Conservation (phyloP, 2,329 filamentous ascomycete genomes). For the Pyrenochaeta sp. region DNA sequence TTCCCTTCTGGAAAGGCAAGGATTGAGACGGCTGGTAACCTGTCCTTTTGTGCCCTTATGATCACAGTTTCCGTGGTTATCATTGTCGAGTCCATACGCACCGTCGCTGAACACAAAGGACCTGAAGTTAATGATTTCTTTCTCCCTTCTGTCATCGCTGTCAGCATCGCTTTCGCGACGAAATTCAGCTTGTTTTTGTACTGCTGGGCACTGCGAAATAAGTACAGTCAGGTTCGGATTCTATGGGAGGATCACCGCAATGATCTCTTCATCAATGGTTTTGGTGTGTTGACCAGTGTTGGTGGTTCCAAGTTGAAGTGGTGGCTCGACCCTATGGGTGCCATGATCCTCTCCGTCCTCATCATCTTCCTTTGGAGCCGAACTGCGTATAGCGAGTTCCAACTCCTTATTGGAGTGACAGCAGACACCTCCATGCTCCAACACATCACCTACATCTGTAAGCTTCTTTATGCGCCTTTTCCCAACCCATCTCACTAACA, state of each 20-base stretch:
- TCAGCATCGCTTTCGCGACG: constrained; percentile 82
- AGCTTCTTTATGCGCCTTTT: constrained; percentile 22
- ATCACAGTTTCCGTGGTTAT: constrained; percentile 89
- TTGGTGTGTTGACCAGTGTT: constrained; percentile 90
- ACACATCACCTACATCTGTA: constrained; percentile 92
- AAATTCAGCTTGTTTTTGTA: constrained; percentile 88
- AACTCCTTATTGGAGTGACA: constrained; percentile 88
- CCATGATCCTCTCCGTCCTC: constrained; percentile 80
- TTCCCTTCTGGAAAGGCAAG: constrained; percentile 94
- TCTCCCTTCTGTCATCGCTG: constrained; percentile 84
- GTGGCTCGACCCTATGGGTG: constrained; percentile 96
- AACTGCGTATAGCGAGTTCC: constrained; percentile 88
- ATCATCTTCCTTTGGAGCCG: constrained; percentile 83
- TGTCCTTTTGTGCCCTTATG: constrained; percentile 97
- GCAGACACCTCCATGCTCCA: constrained; percentile 87
- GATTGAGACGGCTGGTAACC: constrained; percentile 95
- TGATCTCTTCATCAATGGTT: constrained; percentile 94
- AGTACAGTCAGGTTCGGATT: constrained; percentile 90
- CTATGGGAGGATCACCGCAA: constrained; percentile 98
- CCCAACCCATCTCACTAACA: not conserved
- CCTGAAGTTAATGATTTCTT: constrained; percentile 71
- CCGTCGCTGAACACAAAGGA: constrained; percentile 64
- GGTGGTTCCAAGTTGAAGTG: constrained; percentile 86
- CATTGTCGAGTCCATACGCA: constrained; percentile 83
- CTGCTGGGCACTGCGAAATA: constrained; percentile 89